Evolutionary conservation across 208 protist genomes (phyloP).

Genomic region (Lotmaria passim): DNA sequence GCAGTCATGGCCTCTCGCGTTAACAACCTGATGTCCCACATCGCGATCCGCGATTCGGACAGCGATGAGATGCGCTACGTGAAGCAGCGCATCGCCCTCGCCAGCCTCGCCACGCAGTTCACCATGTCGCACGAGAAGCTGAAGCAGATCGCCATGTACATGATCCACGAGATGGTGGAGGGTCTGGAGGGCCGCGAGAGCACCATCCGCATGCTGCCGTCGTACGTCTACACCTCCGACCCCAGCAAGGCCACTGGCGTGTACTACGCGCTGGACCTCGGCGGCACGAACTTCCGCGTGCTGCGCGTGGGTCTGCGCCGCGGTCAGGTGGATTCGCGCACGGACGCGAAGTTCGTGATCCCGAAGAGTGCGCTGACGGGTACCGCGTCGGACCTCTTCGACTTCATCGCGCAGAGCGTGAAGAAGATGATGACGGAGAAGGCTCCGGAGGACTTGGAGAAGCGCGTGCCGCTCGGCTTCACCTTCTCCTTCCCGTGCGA

Average conservation of each 20-base stretch:
- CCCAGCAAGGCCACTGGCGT: constrained; percentile 59
- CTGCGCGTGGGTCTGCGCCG: constrained; percentile 63
- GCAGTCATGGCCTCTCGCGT: constrained; percentile 68
- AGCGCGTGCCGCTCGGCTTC: constrained; percentile 84
- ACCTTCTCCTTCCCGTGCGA: constrained; percentile 94
- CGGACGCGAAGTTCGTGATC: constrained; percentile 63
- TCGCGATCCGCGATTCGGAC: constrained; percentile 64
- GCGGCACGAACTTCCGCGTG: constrained; percentile 92
- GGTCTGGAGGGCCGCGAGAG: constrained; percentile 75
- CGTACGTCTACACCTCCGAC: constrained; percentile 79
- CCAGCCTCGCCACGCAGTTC: constrained; percentile 73
- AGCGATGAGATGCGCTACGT: constrained; percentile 64
- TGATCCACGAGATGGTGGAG: constrained; percentile 87
- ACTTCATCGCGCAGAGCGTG: constrained; percentile 86
- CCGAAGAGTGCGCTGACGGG: constrained; percentile 56
- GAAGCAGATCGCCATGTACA: constrained; percentile 74
- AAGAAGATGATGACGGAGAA: constrained; percentile 62
- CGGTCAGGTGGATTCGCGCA: constrained; percentile 52
- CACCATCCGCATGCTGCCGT: constrained; percentile 87
- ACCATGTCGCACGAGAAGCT: constrained; percentile 57
- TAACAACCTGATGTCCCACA: constrained; percentile 82
- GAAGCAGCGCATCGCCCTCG: constrained; percentile 79
- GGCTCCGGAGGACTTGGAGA: constrained; percentile 65
- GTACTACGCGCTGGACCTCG: constrained; percentile 92
- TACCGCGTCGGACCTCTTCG: constrained; percentile 76